Conservation (phyloP, 2,329 filamentous ascomycete species). For the Hyphodiscus sp. region DNA sequence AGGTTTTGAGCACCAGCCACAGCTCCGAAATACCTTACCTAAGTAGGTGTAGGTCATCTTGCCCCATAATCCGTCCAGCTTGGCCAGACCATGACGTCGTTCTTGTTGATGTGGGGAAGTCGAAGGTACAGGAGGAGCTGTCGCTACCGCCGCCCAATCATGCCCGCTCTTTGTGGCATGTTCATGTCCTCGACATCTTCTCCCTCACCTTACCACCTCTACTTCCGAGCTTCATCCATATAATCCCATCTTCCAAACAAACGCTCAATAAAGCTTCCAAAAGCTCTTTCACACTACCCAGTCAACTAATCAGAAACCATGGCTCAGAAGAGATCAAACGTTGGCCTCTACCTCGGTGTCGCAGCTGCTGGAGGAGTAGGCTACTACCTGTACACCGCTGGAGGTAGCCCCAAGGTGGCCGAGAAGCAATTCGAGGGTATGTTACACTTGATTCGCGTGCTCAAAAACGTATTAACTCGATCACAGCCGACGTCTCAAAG, state of each 20-base stretch:
- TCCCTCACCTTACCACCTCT: background rate
- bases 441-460: slow-evolving; percentile 27
- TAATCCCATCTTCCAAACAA: background rate
- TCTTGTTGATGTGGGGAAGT: too few species aligned
- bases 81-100: too few species aligned
- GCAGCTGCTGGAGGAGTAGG: slow-evolving; percentile 62
- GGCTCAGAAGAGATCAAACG: slow-evolving; percentile 31
- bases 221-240: background rate
- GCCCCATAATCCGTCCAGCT: too few species aligned
- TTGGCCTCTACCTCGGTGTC: slow-evolving; percentile 46
- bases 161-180: background rate
- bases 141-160: background rate
- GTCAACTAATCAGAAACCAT: slow-evolving; percentile 17
- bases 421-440: slow-evolving; percentile 80
- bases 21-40: too few species aligned
- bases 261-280: background rate
- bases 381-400: slow-evolving; percentile 88
- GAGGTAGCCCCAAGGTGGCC: slow-evolving; percentile 74
- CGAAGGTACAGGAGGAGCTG: too few species aligned
- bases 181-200: slow-evolving; percentile 1
- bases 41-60: too few species aligned
- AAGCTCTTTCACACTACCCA: background rate
- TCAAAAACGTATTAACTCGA: background rate
- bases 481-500: slow-evolving; percentile 67
- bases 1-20: too few species aligned